Conservation (phyloP, 2,329 filamentous ascomycete genomes). For the Bisporella sp. region DNA sequence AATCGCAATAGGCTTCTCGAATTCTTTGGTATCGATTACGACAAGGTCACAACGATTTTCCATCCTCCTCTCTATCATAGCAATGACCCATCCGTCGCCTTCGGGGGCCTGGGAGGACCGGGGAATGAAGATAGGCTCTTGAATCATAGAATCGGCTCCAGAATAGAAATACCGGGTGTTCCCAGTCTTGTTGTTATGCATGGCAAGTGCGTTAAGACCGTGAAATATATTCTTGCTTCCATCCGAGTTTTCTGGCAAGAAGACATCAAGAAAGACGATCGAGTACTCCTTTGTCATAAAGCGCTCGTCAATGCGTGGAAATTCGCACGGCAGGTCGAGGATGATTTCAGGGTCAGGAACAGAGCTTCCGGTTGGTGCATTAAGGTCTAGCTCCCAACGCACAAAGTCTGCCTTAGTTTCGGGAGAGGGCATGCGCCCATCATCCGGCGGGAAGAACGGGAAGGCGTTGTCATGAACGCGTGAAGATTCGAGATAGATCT, state of each 20-base stretch:
- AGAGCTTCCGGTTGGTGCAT: conserved; percentile 16
- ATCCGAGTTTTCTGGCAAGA: conserved; percentile 27
- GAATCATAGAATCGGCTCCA: conserved; percentile 36
- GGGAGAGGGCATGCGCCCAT: conserved; percentile 20
- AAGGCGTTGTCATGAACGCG: conserved; percentile 33
- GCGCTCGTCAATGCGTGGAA: conserved; percentile 38
- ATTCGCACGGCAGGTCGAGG: conserved; percentile 34
- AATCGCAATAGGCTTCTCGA: conserved; percentile 25
- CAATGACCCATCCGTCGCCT: conserved; percentile 26
- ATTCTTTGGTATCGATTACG: conserved; percentile 29
- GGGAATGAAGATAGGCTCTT: conserved; percentile 48
- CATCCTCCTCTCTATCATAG: conserved; percentile 30
- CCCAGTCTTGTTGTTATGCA: conserved; percentile 13
- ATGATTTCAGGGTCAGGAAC: conserved; percentile 25
- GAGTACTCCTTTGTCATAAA: conserved; percentile 32
- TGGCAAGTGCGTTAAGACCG: conserved; percentile 10
- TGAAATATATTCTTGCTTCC: conserved; percentile 25
- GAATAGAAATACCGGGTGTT: conserved; percentile 29
- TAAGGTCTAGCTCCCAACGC: conserved; percentile 34
- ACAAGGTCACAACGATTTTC: conserved; percentile 21
- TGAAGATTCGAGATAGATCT: conserved; percentile 32
- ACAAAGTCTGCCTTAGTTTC: conserved; percentile 35
- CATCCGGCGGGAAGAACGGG: conserved; percentile 32
- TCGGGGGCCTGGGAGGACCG: conserved; percentile 25
- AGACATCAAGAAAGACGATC: conserved; percentile 32